Percentiles rank a stretch among this genome's conserved stretches.
These are phyloP conservation scores for Leishmania mexicana DNA, from an alignment of 208 protist species.

Conservation along the genomic window DNA sequence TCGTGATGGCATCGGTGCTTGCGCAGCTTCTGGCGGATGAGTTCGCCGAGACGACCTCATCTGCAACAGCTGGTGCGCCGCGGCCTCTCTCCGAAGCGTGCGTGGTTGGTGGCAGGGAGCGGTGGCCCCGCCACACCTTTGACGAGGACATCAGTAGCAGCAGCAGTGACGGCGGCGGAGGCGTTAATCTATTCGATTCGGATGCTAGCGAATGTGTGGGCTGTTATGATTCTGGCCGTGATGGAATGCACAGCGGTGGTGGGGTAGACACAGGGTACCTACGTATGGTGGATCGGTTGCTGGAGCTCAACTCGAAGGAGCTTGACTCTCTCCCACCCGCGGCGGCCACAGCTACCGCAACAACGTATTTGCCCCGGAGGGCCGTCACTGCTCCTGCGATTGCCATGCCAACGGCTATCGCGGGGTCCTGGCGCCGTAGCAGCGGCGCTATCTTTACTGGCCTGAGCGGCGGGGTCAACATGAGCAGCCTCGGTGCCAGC, in stretches of 20 bases:
- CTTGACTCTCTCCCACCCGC: conserved; percentile 31
- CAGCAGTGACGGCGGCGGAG: background rate
- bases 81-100: background rate
- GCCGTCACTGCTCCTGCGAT: background rate
- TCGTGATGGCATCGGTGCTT: conserved; percentile 64
- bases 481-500: conserved; percentile 2
- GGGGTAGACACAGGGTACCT: conserved; percentile 26
- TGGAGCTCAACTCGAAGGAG: conserved; percentile 33
- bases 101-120: background rate
- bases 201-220: conserved; percentile 1
- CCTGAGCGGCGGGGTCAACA: background rate
- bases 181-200: background rate
- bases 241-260: background rate
- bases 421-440: background rate
- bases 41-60: background rate
- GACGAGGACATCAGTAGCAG: conserved; percentile 4
- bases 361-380: background rate
- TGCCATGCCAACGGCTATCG: no score
- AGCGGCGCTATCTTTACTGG: background rate
- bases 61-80: background rate
- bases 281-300: conserved; percentile 35
- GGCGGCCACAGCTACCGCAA: background rate
- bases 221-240: background rate
- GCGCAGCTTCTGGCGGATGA: conserved; percentile 29
- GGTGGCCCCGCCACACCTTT: background rate